phyloP scores from a whole-genome alignment of 2,329 filamentous ascomycete species.

The Ceratocystis harringtonii region DNA sequence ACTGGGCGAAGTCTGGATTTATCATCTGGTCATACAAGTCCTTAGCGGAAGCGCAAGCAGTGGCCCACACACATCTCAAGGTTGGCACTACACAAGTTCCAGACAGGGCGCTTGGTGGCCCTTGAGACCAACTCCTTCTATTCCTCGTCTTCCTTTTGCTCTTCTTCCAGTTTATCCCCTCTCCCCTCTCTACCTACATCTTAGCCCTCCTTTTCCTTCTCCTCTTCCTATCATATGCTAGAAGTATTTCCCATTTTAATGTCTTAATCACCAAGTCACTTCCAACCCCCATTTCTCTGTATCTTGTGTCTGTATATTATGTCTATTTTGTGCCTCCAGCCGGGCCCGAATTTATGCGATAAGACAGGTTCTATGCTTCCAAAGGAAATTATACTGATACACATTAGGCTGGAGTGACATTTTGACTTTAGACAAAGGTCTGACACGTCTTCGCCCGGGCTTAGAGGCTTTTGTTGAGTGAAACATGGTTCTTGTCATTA shows the following conservation, averaged over 20 bases:
- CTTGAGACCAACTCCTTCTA: not conserved
- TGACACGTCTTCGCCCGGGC: not conserved
- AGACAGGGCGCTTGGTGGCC: not conserved
- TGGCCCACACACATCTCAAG: not conserved
- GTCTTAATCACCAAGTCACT: not conserved
- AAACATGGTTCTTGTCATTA: not conserved
- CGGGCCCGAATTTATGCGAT: not conserved
- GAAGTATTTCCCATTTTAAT: not conserved
- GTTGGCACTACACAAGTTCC: constrained; percentile 6
- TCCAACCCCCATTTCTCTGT: not conserved
- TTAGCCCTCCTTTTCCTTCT: not conserved
- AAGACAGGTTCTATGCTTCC: not conserved
- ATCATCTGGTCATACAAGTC: not conserved
- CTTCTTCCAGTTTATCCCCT: not conserved
- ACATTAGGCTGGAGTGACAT: not conserved
- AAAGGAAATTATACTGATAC: not conserved
- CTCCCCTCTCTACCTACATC: not conserved
- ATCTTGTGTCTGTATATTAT: not conserved
- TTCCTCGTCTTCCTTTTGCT: not conserved
- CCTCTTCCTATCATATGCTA: not conserved
- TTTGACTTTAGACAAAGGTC: not conserved
- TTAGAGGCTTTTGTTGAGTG: not conserved
- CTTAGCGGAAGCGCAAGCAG: not conserved
- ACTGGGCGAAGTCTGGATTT: not conserved
- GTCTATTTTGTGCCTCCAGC: not conserved